A percentile compares a stretch with the other conserved stretches of the same genome.
Evolutionary conservation across 805 yeast species (phyloP).

Genomic region (Isabelozyma gotoi): DNA sequence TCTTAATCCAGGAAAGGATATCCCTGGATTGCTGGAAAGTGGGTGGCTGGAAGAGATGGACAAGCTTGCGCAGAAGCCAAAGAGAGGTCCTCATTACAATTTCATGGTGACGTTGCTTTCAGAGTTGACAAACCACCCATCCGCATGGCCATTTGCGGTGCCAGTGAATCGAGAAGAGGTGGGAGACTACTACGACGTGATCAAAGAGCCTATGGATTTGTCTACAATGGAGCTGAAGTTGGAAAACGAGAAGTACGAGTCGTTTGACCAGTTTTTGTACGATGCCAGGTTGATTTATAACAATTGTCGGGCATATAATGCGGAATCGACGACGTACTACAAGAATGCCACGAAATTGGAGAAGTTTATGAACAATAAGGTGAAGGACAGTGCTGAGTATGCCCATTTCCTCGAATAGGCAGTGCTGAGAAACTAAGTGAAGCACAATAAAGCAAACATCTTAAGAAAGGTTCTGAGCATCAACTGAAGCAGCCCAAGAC

Average conservation of each 20-base stretch:
- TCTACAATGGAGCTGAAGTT: conserved; percentile 92
- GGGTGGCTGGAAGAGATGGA: conserved; percentile 99
- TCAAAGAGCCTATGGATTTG: conserved; percentile 97
- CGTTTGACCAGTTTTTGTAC: conserved; percentile 87
- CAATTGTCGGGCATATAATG: conserved; percentile 90
- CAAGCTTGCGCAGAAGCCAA: conserved; percentile 90
- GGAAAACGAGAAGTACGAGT: conserved; percentile 87
- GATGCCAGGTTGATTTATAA: conserved; percentile 85
- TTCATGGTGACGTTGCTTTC: conserved; percentile 85
- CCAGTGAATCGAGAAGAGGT: conserved; percentile 95
- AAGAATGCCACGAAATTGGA: conserved; percentile 94
- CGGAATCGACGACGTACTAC: conserved; percentile 91
- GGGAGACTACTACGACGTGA: conserved; percentile 92
- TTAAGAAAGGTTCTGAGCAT: background rate
- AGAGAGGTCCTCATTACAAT: conserved; percentile 91
- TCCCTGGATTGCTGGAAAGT: conserved; percentile 89
- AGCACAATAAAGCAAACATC: conserved; percentile 8
- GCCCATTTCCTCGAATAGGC: conserved; percentile 64
- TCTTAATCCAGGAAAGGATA: conserved; percentile 71
- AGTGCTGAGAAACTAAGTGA: too few relatives aligned
- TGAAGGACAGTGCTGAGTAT: conserved; percentile 91
- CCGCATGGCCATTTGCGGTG: conserved; percentile 96
- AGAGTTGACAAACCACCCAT: conserved; percentile 90
- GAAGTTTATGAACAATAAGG: conserved; percentile 77
- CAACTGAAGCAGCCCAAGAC: too few relatives aligned